Percentiles rank a stretch among this genome's conserved stretches.
phyloP scores from a whole-genome alignment of 495 filamentous ascomycete species.

The Hypoxylon lienhwacheense region DNA sequence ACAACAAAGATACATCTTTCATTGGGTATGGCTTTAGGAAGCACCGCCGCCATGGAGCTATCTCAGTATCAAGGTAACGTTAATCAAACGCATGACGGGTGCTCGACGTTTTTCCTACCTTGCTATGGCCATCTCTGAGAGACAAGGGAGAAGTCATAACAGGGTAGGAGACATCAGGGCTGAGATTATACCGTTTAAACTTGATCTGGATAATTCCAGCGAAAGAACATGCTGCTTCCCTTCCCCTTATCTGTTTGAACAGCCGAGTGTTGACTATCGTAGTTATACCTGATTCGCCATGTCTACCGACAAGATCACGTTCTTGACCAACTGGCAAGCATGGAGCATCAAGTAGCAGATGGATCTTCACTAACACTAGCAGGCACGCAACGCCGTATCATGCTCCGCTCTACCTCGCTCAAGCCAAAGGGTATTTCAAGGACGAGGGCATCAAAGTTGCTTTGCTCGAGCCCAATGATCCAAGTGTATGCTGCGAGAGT shows the following conservation, averaged over 20 bases:
- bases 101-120: conserved; percentile 45
- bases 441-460: conserved; percentile 71
- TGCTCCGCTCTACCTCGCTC: conserved; percentile 69
- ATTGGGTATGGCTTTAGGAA: conserved; percentile 24
- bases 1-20: conserved; percentile 2
- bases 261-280: conserved; percentile 39
- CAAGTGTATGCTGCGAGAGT: conserved; percentile 45
- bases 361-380: conserved; percentile 34
- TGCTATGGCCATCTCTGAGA: conserved; percentile 6
- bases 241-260: conserved; percentile 37
- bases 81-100: conserved; percentile 61
- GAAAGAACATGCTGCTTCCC: conserved; percentile 75
- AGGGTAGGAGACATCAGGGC: conserved; percentile 30
- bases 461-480: conserved; percentile 71
- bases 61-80: conserved; percentile 38
- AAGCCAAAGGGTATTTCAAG: conserved; percentile 69
- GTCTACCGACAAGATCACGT: conserved; percentile 75
- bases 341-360: conserved; percentile 12
- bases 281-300: conserved; percentile 53
- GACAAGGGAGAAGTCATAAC: conserved; percentile 11
- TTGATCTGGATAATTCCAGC: conserved; percentile 86
- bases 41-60: conserved; percentile 34
- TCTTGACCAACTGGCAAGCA: conserved; percentile 69
- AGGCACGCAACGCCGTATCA: conserved; percentile 77
- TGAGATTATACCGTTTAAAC: conserved; percentile 52